Base-by-base conservation (phyloP, 192 early-diverging fungal species). In the Gigaspora rosea region DNA sequence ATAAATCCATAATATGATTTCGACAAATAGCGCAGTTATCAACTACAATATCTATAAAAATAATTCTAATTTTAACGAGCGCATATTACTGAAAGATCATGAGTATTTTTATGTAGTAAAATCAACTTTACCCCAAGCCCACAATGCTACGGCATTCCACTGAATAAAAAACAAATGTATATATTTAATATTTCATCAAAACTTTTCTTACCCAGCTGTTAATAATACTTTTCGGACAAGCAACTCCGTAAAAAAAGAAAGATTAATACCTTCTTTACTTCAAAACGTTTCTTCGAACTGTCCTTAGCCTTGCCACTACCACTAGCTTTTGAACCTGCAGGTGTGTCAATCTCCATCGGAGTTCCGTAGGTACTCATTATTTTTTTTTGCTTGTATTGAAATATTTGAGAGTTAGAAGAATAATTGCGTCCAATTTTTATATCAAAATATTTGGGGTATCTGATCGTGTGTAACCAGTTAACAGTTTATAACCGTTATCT, bases 1-100 rank as follows among this genome's bases (percentile, higher is more conserved):
- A 99, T 65, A 96, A 89, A 80, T 99, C 97, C 97, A 99, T 99
- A 84, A 96, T 99, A 85, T 99, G 96, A 85, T 99, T 99, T 80
- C 96, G 90, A 84, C 97, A 99, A 87, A 99, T 99, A 71, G 97
- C 96, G 79, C 97, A 99, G 84, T 96, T 97, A 82, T 97, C 97
- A 7, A 97, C 95, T 27, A 95, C 95, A 86, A 97, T 96, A 82
- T 99, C 96, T 95, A 81, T 41, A 46, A 50, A 50, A 69, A 75
- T 33, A 71, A 50, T 18, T 46, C 2, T 15, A 36, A 16, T 27
- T 52, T 54, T 57, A 59, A 32, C 32, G 27, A 48, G 33, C 15
- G 49, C 59, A 78, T 59, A 58, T 11, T 56, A 41, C 4, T 41
- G 41, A 41, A 41, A 41, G 41, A 41, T 62, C 50, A 50, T 67